Conservation (phyloP, 2,329 filamentous ascomycete species). For the Penicillium griseofulvum region DNA sequence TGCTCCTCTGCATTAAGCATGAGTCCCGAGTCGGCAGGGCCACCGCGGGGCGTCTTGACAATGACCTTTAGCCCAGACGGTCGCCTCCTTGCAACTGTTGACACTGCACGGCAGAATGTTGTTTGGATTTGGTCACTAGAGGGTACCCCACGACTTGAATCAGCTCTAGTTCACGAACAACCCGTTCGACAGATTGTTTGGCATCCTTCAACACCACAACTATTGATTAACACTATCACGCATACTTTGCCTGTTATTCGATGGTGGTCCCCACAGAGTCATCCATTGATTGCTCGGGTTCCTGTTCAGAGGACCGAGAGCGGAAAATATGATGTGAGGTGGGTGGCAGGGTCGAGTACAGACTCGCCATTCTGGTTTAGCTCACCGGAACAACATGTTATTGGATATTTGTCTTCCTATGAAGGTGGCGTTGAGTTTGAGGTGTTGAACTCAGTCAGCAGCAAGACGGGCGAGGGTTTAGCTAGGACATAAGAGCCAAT, state of each 20-base stretch:
- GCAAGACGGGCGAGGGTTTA: slow-evolving; percentile 1
- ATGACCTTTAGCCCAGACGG: slow-evolving; percentile 43
- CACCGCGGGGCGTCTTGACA: slow-evolving; percentile 36
- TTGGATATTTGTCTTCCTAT: slow-evolving; percentile 31
- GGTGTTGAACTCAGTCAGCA: slow-evolving; percentile 28
- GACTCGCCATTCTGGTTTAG: slow-evolving; percentile 37
- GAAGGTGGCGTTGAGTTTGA: slow-evolving; percentile 26
- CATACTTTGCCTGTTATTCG: slow-evolving; percentile 33
- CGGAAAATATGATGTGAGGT: slow-evolving; percentile 37
- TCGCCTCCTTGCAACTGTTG: slow-evolving; percentile 38
- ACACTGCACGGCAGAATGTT: slow-evolving; percentile 43
- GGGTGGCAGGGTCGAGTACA: slow-evolving; percentile 25
- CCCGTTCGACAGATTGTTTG: slow-evolving; percentile 41
- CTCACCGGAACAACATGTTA: slow-evolving; percentile 34
- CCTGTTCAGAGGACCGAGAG: slow-evolving; percentile 33
- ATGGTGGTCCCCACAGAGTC: slow-evolving; percentile 31
- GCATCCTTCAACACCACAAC: slow-evolving; percentile 37
- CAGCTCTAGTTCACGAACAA: slow-evolving; percentile 44
- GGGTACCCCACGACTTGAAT: slow-evolving; percentile 26
- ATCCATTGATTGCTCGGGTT: slow-evolving; percentile 32
- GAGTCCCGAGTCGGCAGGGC: slow-evolving; percentile 29
- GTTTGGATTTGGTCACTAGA: slow-evolving; percentile 47
- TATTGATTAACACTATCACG: slow-evolving; percentile 41
- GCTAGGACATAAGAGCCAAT: neutral
- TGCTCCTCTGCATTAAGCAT: slow-evolving; percentile 37